phyloP scores from a whole-genome alignment of 2,329 filamentous ascomycete genomes.

The Colletotrichum coccodes region DNA sequence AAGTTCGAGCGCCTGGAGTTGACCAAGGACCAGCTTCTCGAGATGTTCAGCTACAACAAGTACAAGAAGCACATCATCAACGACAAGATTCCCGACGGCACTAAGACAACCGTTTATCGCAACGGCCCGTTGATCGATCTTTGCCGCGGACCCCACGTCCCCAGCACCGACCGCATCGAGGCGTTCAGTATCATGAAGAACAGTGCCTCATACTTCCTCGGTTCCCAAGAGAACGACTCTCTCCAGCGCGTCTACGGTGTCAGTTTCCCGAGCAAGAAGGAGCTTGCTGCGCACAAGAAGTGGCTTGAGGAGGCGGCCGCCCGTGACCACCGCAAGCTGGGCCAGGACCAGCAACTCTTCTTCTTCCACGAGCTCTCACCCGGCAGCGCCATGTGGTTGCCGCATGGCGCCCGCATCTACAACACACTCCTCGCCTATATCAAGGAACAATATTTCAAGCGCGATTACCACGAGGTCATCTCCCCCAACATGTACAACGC shows the following conservation, averaged over 20 bases:
- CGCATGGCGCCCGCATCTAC: slow-evolving; percentile 93
- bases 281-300: slow-evolving; percentile 91
- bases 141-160: slow-evolving; percentile 94
- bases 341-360: slow-evolving; percentile 95
- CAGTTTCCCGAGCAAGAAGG: slow-evolving; percentile 95
- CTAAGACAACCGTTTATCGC: slow-evolving; percentile 92
- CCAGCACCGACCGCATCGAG: slow-evolving; percentile 86
- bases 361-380: slow-evolving; percentile 97
- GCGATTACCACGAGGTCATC: slow-evolving; percentile 94
- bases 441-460: slow-evolving; percentile 88
- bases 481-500: slow-evolving; percentile 95
- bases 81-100: slow-evolving; percentile 88
- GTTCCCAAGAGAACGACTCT: slow-evolving; percentile 92
- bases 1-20: slow-evolving; percentile 90
- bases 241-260: slow-evolving; percentile 97
- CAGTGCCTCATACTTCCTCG: slow-evolving; percentile 86
- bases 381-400: slow-evolving; percentile 91
- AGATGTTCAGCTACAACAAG: slow-evolving; percentile 93
- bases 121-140: slow-evolving; percentile 95
- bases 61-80: slow-evolving; percentile 99
- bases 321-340: slow-evolving; percentile 93
- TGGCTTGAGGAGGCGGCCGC: slow-evolving; percentile 98
- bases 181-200: slow-evolving; percentile 82
- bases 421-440: slow-evolving; percentile 87
- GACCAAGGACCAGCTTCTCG: slow-evolving; percentile 89